These are phyloP conservation scores for Aspergillus cavernicola DNA, from an alignment of 495 filamentous ascomycete species.

Conservation along the genomic window DNA sequence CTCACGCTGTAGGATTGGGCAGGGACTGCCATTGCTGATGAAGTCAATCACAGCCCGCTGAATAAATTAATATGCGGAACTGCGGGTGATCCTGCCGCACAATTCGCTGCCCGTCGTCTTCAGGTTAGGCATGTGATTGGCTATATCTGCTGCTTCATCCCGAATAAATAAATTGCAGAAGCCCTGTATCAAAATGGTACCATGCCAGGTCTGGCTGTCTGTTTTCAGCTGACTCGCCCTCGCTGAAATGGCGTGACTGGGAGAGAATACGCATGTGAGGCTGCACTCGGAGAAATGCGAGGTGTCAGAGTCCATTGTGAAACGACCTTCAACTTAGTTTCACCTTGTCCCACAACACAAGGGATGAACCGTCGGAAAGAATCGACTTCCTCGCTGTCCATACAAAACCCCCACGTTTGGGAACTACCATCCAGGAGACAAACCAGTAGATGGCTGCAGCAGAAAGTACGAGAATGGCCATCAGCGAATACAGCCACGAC, in stretches of 20 bases:
- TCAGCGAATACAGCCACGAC: slow-evolving; percentile 35
- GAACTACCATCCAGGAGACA: slow-evolving; percentile 4
- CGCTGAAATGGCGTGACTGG: too few relatives aligned
- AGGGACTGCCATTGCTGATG: neutral
- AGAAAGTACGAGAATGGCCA: slow-evolving; percentile 31
- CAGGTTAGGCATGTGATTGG: neutral
- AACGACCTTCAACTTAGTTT: neutral
- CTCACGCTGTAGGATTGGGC: neutral
- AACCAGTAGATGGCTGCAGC: slow-evolving; percentile 32
- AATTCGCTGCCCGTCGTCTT: neutral
- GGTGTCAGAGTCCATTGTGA: neutral
- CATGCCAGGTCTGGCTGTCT: too few relatives aligned
- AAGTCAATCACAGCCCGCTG: neutral
- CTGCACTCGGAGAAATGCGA: too few relatives aligned
- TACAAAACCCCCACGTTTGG: neutral
- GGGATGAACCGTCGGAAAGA: neutral
- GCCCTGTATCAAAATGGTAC: neutral
- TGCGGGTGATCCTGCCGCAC: neutral
- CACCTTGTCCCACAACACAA: slow-evolving; percentile 11
- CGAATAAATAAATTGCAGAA: neutral
- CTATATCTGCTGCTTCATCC: neutral
- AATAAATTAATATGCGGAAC: neutral
- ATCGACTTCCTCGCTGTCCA: slow-evolving; percentile 7
- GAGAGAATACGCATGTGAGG: too few relatives aligned
- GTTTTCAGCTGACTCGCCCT: too few relatives aligned